These are phyloP conservation scores for Candida tibetensis DNA, from an alignment of 805 yeast genomes.

Conservation along the genomic window DNA sequence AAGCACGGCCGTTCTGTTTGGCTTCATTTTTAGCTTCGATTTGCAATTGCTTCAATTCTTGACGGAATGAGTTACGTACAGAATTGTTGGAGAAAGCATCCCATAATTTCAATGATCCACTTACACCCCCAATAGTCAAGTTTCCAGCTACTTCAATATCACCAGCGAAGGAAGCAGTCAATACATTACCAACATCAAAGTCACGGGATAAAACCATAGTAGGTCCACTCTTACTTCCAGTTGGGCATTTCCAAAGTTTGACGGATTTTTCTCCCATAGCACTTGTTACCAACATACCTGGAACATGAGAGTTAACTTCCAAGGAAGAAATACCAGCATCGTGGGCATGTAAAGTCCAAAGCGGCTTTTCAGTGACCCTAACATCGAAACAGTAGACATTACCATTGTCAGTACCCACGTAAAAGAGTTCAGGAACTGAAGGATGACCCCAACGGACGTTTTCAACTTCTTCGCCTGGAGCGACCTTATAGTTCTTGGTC, in stretches of 20 bases:
- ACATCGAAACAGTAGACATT: slow-evolving; percentile 86
- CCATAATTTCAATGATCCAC: slow-evolving; percentile 85
- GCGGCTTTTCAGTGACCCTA: slow-evolving; percentile 61
- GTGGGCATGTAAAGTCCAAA: slow-evolving; percentile 97
- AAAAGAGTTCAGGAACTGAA: slow-evolving; percentile 50
- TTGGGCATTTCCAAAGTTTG: slow-evolving; percentile 81
- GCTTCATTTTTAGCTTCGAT: slow-evolving; percentile 58
- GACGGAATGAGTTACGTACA: slow-evolving; percentile 66
- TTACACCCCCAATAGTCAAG: slow-evolving; percentile 82
- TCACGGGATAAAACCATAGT: slow-evolving; percentile 89
- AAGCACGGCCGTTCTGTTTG: slow-evolving; percentile 51
- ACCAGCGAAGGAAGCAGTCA: slow-evolving; percentile 77
- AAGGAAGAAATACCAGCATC: slow-evolving; percentile 89
- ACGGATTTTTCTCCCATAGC: slow-evolving; percentile 88
- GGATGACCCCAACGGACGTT: slow-evolving; percentile 66
- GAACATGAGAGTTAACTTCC: slow-evolving; percentile 61
- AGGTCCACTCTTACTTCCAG: slow-evolving; percentile 48
- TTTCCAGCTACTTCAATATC: slow-evolving; percentile 86
- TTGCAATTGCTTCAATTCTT: slow-evolving; percentile 56
- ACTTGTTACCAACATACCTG: slow-evolving; percentile 77
- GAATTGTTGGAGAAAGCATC: slow-evolving; percentile 81
- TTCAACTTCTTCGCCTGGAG: slow-evolving; percentile 79
- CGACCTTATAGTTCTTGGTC: slow-evolving; percentile 63
- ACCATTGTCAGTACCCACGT: slow-evolving; percentile 91
- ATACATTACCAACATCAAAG: slow-evolving; percentile 90